Evolutionary conservation across 1,139 yeast species (phyloP), one percentile per base, ranked within the genome.

Genomic region (Suhomyces coccinellae): DNA sequence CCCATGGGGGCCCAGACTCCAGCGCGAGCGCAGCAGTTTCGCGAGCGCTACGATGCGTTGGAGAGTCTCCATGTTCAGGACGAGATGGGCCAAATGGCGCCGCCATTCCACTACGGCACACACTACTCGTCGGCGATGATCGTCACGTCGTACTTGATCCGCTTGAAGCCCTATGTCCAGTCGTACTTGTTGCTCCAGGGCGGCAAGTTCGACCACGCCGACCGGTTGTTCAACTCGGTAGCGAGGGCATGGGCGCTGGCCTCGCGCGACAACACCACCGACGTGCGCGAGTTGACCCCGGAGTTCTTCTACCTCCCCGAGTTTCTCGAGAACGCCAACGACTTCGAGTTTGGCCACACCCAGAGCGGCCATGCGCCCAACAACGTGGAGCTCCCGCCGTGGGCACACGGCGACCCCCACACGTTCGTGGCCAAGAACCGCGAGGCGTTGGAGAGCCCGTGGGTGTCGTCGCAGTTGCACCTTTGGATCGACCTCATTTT

Each of bases 71-170:
- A 69, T 9, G 24, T 20, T 9, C 24, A 20, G 24, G 24, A 20
- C 24, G 8, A 20, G 8, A 9, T 20, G 17, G 79, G 73, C 46
- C 67, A 66, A 1, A 83, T 81, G 45, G 53, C 64, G 2, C 89
- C 90, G 0, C 86, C 96, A 0, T 88, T 88, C 63, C 96, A 88
- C 61, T 88, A 88, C 58, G 97, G 97, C 3, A 88, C 97, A 0
- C 97, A 88, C 62, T 88, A 88, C 60, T 87, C 96, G 0, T 87
- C 95, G 0, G 95, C 96, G 0, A 88, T 88, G 97, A 87, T 88
- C 56, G 96, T 87, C 2, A 77, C 95, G 0, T 84, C 93, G 0
- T 88, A 78, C 54, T 63, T 88, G 51, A 87, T 88, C 34, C 71
- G 97, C 40, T 56, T 87, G 29, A 79, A 82, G 50, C 97, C 97